Percentiles rank a stretch among this genome's conserved stretches.
Evolutionary conservation across 1,284 basidiomycete genomes (phyloP).

Genomic region (Melampsora medusae): DNA sequence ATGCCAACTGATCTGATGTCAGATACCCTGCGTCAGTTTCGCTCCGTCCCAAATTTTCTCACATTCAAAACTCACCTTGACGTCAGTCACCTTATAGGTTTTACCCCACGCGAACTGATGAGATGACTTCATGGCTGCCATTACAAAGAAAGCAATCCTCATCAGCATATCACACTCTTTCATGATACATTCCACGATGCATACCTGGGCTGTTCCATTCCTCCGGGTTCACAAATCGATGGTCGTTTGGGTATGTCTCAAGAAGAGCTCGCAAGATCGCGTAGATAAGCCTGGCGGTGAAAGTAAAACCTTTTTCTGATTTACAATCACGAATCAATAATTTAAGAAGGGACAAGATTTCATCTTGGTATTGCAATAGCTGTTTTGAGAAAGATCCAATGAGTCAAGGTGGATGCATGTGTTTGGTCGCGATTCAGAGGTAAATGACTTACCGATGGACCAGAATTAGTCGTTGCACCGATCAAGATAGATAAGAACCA

Average conservation of each 20-base stretch:
- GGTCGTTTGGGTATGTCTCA: conserved; percentile 75
- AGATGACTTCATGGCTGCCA: conserved; percentile 67
- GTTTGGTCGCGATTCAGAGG: too few relatives aligned
- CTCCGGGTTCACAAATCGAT: conserved; percentile 77
- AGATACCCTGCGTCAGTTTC: not conserved
- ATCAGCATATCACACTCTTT: not conserved
- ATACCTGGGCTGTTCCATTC: conserved; percentile 74
- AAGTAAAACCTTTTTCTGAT: conserved; percentile 84
- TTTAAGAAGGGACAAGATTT: conserved; percentile 68
- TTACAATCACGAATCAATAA: conserved; percentile 75
- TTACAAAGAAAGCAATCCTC: not conserved
- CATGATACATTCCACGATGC: conserved; percentile 46
- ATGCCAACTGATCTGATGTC: conserved; percentile 74
- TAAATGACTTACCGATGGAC: conserved; percentile 63
- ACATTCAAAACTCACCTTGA: conserved; percentile 56
- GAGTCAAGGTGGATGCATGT: conserved; percentile 13
- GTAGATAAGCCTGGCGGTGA: conserved; percentile 74
- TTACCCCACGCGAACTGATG: conserved; percentile 81
- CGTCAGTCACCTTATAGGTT: conserved; percentile 73
- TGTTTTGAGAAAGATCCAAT: conserved; percentile 51
- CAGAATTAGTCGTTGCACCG: conserved; percentile 60
- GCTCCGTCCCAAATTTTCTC: not conserved
- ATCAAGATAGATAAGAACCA: conserved; percentile 62
- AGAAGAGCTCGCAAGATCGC: conserved; percentile 74
- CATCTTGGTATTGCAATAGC: conserved; percentile 69